Evolutionary conservation across 202 grass and related monocot genomes (phyloP), one percentile per base, ranked within the genome.

Genomic region (Schoenoplectus tabernaemontani): DNA sequence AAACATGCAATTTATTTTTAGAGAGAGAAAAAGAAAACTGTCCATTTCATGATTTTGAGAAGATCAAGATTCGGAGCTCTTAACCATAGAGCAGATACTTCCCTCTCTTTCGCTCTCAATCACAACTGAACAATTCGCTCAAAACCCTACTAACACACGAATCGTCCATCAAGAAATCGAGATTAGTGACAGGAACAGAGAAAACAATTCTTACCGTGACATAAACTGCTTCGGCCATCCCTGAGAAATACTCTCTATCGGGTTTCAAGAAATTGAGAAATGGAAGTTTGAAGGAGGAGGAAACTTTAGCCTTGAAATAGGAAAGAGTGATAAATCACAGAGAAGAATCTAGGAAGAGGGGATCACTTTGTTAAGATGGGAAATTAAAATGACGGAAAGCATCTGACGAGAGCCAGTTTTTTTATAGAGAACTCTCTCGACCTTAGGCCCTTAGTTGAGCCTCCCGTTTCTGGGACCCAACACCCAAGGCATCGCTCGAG

Each of bases 221-320:
- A 33, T 5, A 56, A 26, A 20, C 47, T 7, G 17, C 10, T 54
- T 86, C 84, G 1, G 84, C 78, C 84, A 86, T 82, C 44, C 0
- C n/a, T 36, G 41, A 61, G 39, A 47, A 39, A 7, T 50, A 42
- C 8, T 81, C 78, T 28, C 7, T 3, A 36, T 6, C 19, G 41
- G 53, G 42, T 38, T 63, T 57, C 7, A 64, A 26, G 57, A 42
- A 43, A 58, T 67, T 28, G 44, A 39, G 30, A 42, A 47, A 33
- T 28, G 5, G 56, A 71, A 69, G 44, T 41, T 23, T 4, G 7
- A 74, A 71, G 38, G 41, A 33, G 33, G 28, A 28, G 59, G 59
- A 33, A 5, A 30, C 24, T 62, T 62, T n/a, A 64, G 16, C 34
- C 63, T 65, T 65, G 34, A 65, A 65, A 65, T 38, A 38, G 34